A percentile compares a stretch with the other conserved stretches of the same genome.
Conservation (phyloP, 768 basidiomycete genomes). For the Nidularia pulvinata region DNA sequence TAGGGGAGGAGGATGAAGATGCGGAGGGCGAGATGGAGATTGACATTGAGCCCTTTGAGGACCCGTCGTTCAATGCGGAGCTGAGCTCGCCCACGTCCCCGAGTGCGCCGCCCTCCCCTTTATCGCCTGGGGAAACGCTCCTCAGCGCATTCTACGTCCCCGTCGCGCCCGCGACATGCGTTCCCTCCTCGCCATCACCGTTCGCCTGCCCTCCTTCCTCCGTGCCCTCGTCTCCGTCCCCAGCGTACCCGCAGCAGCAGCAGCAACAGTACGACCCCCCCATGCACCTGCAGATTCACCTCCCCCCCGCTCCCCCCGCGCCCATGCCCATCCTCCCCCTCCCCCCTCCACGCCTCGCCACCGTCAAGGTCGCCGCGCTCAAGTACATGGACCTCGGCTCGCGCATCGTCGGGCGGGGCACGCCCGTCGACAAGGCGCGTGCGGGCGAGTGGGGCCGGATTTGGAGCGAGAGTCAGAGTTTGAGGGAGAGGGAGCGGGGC, state of each 20-base stretch:
- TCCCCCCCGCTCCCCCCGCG: conserved; percentile 9
- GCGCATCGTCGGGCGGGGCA: conserved; percentile 27
- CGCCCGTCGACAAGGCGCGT: conserved; percentile 25
- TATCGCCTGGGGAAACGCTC: conserved; percentile 4
- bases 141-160: conserved; percentile 10
- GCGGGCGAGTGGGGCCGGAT: conserved; percentile 21
- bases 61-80: conserved; percentile 35
- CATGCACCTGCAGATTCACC: conserved; percentile 1
- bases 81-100: conserved; percentile 22
- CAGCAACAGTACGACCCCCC: conserved; percentile 5
- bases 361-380: conserved; percentile 23
- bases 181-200: neutral
- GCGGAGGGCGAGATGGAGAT: conserved; percentile 29
- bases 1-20: conserved; percentile 13
- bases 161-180: neutral
- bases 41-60: conserved; percentile 28
- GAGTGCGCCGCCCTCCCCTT: conserved; percentile 9
- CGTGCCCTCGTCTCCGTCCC: neutral
- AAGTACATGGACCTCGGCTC: conserved; percentile 20
- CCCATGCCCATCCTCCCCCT: conserved; percentile 23
- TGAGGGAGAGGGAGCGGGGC: neutral
- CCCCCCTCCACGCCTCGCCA: conserved; percentile 29
- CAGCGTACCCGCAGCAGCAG: conserved; percentile 6
- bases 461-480: conserved; percentile 4
- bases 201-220: neutral